These are phyloP conservation scores for Aspergillus sp. DNA, from an alignment of 2,329 filamentous ascomycete genomes.

Conservation along the genomic window DNA sequence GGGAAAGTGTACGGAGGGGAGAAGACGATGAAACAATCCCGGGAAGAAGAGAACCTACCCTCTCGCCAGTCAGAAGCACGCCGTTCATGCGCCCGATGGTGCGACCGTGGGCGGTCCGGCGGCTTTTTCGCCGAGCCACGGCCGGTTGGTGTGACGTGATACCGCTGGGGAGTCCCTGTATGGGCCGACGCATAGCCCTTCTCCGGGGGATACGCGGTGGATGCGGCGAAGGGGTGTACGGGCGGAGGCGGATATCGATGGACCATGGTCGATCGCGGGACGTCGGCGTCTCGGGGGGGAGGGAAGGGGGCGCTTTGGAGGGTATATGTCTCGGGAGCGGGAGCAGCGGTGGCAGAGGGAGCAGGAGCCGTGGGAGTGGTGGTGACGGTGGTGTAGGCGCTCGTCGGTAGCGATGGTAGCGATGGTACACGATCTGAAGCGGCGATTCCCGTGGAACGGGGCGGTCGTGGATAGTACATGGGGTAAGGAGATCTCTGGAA, in stretches of 20 bases:
- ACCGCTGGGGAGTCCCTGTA: slow-evolving; percentile 17
- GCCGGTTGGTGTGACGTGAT: slow-evolving; percentile 21
- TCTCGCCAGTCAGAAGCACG: slow-evolving; percentile 22
- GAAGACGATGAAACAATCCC: slow-evolving; percentile 3
- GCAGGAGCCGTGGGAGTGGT: slow-evolving; percentile 9
- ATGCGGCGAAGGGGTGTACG: slow-evolving; percentile 2
- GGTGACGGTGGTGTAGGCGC: slow-evolving; percentile 25
- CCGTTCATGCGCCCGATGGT: slow-evolving; percentile 10
- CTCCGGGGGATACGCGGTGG: slow-evolving; percentile 14
- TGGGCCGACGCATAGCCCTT: slow-evolving; percentile 22
- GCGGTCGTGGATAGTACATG: slow-evolving; percentile 31
- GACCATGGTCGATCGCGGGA: slow-evolving; percentile 12
- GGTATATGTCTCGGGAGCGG: slow-evolving; percentile 5
- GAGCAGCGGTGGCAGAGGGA: neutral
- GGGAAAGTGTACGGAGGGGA: neutral
- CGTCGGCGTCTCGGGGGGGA: slow-evolving; percentile 10
- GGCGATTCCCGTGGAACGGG: neutral
- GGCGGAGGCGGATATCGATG: slow-evolving; percentile 10
- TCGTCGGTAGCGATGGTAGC: slow-evolving; percentile 19
- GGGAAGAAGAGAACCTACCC: slow-evolving; percentile 18
- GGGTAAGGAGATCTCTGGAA: slow-evolving; percentile 22
- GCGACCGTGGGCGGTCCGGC: slow-evolving; percentile 13
- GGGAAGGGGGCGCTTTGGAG: slow-evolving; percentile 8
- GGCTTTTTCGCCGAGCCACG: slow-evolving; percentile 21
- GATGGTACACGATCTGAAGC: too few species aligned